These are phyloP conservation scores for Blastobotrys capitulatus DNA, from an alignment of 1,139 yeast genomes.

Conservation along the genomic window DNA sequence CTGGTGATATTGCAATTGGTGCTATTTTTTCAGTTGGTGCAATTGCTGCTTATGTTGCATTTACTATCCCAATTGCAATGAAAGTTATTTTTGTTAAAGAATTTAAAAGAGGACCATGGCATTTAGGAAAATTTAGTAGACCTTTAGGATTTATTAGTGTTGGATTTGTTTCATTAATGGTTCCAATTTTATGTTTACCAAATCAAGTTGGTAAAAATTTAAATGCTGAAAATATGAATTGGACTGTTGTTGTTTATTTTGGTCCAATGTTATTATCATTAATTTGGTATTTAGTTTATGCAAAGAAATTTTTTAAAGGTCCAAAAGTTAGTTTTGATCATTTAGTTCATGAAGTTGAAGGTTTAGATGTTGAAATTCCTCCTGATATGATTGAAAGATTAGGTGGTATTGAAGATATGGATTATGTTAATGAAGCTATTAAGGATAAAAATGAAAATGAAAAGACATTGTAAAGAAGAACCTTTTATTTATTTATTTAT, in stretches of 20 bases:
- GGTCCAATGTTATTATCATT: background rate
- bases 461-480: background rate
- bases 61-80: conserved; percentile 60
- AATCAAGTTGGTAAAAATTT: conserved; percentile 36
- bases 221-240: conserved; percentile 1
- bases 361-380: conserved; percentile 1
- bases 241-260: conserved; percentile 1
- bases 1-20: conserved; percentile 63
- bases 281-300: conserved; percentile 1
- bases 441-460: background rate
- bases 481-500: background rate
- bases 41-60: conserved; percentile 65
- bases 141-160: conserved; percentile 35
- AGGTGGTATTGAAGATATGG: background rate
- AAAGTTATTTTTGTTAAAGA: conserved; percentile 50
- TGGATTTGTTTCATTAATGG: conserved; percentile 50
- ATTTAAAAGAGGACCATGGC: conserved; percentile 67
- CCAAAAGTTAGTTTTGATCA: conserved; percentile 2
- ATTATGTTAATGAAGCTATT: background rate
- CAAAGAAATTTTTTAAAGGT: conserved; percentile 1
- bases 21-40: conserved; percentile 78
- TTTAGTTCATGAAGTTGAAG: conserved; percentile 3
- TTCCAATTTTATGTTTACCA: conserved; percentile 66
- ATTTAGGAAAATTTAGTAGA: conserved; percentile 49
- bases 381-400: background rate